These are phyloP conservation scores for Venturia pyrina DNA, from an alignment of 2,329 filamentous ascomycete species.

Conservation along the genomic window DNA sequence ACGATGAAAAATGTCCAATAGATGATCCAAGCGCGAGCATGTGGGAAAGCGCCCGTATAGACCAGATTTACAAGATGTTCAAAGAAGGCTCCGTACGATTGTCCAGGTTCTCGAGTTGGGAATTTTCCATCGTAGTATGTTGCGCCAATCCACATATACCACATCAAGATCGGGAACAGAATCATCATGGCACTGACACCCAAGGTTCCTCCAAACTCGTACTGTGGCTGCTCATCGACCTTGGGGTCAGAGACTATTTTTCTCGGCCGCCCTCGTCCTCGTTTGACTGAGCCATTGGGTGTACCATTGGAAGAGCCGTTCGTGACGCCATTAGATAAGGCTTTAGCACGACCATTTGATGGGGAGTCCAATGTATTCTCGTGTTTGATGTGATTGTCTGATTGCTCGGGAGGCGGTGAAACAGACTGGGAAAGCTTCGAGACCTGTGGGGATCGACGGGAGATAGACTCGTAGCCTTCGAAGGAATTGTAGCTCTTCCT, in stretches of 20 bases:
- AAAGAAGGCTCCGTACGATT: conserved; percentile 62
- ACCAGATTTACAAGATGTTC: conserved; percentile 60
- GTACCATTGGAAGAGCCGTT: conserved; percentile 18
- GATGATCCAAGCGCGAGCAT: conserved; percentile 73
- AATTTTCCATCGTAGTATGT: conserved; percentile 83
- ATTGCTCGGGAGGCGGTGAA: background rate
- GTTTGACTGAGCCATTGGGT: conserved; percentile 4
- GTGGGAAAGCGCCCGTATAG: conserved; percentile 78
- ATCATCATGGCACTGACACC: conserved; percentile 81
- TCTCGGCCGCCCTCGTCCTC: conserved; percentile 9
- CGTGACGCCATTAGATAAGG: background rate
- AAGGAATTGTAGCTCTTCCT: conserved; percentile 1
- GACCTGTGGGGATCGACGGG: conserved; percentile 40
- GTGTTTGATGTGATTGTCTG: conserved; percentile 14
- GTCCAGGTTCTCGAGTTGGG: conserved; percentile 54
- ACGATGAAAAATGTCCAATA: conserved; percentile 92
- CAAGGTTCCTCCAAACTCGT: conserved; percentile 81
- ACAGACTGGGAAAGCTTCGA: conserved; percentile 33
- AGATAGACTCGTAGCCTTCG: conserved; percentile 22
- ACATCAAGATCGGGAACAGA: conserved; percentile 90
- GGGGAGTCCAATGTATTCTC: conserved; percentile 21
- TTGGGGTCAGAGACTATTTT: conserved; percentile 20
- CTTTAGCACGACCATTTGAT: conserved; percentile 17
- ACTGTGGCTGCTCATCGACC: conserved; percentile 39
- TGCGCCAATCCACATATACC: conserved; percentile 97